Evolutionary conservation across 2,329 filamentous ascomycete species (phyloP), one percentile per base, ranked within the genome.

Genomic region (Scedosporium boydii): DNA sequence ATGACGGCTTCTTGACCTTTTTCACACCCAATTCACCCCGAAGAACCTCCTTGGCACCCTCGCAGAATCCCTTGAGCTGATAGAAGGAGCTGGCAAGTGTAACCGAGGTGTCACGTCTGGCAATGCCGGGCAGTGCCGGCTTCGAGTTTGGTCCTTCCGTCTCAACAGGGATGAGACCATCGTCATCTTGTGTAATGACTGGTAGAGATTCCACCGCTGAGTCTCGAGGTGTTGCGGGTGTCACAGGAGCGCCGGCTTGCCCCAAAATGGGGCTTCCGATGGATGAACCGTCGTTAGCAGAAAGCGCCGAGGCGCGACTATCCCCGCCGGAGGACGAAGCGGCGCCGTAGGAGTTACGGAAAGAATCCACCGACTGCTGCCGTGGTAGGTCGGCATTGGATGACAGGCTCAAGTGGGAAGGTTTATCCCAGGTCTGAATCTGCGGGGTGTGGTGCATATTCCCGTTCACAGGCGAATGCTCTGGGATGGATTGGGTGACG

Each of bases 41-140:
- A 29, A 78, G 70, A 1, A 80, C 76, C 16, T 82, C 80, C 57
- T 77, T 78, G 6, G 82, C 82, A 1, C 82, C 82, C 21, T 79
- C 76, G 53, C 82, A 85, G 66, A 85, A 83, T 1, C 81, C 82
- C 62, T 81, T 83, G 44, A 80, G 72, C 9, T 78, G 71, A 59
- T 80, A 78, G 65, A 83, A 84, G 0, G 82, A 83, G 65, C 80
- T 82, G 9, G 71, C 65, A 2, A 58, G 59, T 14, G 62, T 59
- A 27, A 65, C 63, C 6, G 51, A 58, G 7, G 60, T 58, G n/a
- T 62, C 60, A 10, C 41, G 56, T 9, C 41, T 58, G 12, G 55
- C 16, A 2, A 38, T 38, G 10, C 16, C 62, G 6, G 53, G 29
- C 26, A 18, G 57, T 26, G 46, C 10, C 38, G 56, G 10, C n/a